phyloP scores from a whole-genome alignment of 495 filamentous ascomycete species.

The Baudoinia panamericana region DNA sequence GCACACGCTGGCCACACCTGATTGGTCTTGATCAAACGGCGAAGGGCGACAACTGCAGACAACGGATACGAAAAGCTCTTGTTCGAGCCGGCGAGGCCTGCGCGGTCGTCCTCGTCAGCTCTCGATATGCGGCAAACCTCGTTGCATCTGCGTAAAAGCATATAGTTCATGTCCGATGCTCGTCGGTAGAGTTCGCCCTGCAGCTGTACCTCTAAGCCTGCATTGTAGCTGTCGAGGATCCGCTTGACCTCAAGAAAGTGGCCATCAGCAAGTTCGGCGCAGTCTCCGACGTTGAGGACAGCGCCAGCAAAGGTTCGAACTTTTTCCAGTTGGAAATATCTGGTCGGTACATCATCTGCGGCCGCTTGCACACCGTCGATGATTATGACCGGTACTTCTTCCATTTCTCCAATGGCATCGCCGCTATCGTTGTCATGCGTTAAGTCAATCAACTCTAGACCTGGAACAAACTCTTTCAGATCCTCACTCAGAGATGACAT shows the following conservation, averaged over 20 bases:
- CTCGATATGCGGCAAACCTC: conserved; percentile 40
- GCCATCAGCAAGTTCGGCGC: conserved; percentile 10
- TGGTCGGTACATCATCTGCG: too few relatives aligned
- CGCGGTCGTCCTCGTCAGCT: conserved; percentile 31
- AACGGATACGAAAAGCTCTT: too few relatives aligned
- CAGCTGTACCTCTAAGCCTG: too few relatives aligned
- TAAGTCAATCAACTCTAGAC: conserved; percentile 28
- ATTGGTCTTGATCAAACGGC: conserved; percentile 42
- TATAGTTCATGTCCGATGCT: conserved; percentile 19
- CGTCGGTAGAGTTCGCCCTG: conserved; percentile 15
- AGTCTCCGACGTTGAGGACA: too few relatives aligned
- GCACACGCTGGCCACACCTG: conserved; percentile 30
- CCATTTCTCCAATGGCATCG: conserved; percentile 22
- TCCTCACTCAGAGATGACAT: too few relatives aligned
- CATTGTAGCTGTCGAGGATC: conserved; percentile 13
- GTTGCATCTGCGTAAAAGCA: conserved; percentile 29
- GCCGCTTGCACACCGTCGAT: background rate
- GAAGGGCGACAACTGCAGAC: conserved; percentile 23
- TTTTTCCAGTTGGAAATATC: too few relatives aligned
- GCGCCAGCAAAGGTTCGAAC: too few relatives aligned
- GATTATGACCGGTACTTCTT: background rate
- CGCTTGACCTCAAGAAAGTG: conserved; percentile 21
- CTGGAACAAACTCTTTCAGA: too few relatives aligned
- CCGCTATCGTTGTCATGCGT: conserved; percentile 37
- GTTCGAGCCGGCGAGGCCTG: conserved; percentile 33